A percentile compares a stretch with the other conserved stretches of the same genome.
Conservation (phyloP, 371 early-diverging fungal genomes). For the Mortierella polycephala region DNA sequence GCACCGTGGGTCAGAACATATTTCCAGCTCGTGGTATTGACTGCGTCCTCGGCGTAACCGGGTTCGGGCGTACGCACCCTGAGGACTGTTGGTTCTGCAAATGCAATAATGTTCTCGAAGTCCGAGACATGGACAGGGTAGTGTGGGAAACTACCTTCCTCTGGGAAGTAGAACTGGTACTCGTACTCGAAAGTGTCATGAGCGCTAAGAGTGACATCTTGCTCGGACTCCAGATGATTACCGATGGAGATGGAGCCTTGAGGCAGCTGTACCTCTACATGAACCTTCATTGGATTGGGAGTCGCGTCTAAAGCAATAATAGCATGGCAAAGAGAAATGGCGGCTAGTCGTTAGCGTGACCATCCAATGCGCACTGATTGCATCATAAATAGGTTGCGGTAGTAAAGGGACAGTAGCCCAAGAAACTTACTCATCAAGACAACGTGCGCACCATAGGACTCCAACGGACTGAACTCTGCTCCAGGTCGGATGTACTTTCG, state of each 20-base stretch:
- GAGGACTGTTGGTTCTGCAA: constrained; percentile 22
- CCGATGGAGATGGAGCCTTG: constrained; percentile 33
- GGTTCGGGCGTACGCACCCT: constrained; percentile 18
- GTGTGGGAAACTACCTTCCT: constrained; percentile 57
- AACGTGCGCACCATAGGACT: constrained; percentile 40
- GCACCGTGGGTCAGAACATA: constrained; percentile 25
- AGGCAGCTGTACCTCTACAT: constrained; percentile 42
- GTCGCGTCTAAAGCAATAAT: constrained; percentile 27
- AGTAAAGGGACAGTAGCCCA: too few species aligned
- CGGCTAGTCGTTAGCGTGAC: neutral
- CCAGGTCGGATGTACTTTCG: constrained; percentile 29
- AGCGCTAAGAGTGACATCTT: constrained; percentile 23
- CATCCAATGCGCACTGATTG: too few species aligned
- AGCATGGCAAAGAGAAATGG: neutral
- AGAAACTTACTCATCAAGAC: constrained; percentile 47
- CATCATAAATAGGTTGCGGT: too few species aligned
- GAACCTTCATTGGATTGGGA: constrained; percentile 41
- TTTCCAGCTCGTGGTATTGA: constrained; percentile 32
- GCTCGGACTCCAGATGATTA: constrained; percentile 16
- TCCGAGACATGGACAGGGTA: constrained; percentile 59
- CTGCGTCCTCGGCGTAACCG: neutral
- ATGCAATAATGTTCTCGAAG: constrained; percentile 46
- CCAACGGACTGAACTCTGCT: constrained; percentile 18
- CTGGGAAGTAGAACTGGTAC: constrained; percentile 65
- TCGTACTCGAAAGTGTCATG: constrained; percentile 46